phyloP scores from a whole-genome alignment of 805 yeast species.

The Lachancea dasiensis region DNA sequence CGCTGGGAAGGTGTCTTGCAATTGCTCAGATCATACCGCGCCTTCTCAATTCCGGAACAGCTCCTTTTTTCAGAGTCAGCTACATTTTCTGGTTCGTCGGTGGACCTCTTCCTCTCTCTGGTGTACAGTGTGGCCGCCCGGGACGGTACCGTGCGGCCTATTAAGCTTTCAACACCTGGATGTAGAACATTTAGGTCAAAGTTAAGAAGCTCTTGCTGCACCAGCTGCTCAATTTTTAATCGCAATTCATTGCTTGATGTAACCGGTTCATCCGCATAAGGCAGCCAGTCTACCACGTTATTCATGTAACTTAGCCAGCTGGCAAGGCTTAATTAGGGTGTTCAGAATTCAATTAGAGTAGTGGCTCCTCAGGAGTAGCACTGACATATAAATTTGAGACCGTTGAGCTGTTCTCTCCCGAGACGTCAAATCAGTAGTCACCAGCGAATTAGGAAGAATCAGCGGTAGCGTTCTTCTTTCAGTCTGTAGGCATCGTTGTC shows the following conservation, averaged over 20 bases:
- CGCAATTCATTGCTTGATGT: conserved; percentile 3
- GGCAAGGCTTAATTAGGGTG: no score
- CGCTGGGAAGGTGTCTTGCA: conserved; percentile 17
- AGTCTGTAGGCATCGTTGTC: no score
- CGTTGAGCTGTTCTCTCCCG: no score
- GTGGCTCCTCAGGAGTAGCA: neutral
- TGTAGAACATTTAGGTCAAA: conserved; percentile 17
- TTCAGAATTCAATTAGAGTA: no score
- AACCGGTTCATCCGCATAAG: conserved; percentile 9
- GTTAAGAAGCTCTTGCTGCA: conserved; percentile 20
- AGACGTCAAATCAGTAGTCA: no score
- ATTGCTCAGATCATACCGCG: conserved; percentile 22
- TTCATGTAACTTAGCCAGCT: neutral
- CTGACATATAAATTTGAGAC: no score
- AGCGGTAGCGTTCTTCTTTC: no score
- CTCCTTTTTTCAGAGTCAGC: no score
- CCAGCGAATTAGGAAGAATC: no score
- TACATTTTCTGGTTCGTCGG: conserved; percentile 6
- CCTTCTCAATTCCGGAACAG: conserved; percentile 30
- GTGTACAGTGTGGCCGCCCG: neutral
- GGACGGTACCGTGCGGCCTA: conserved; percentile 1
- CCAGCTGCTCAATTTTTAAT: conserved; percentile 10
- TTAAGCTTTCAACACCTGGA: conserved; percentile 14
- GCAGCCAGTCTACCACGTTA: conserved; percentile 18
- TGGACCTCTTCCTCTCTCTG: neutral